Conservation (phyloP, 2,329 filamentous ascomycete genomes). For the Aspergillus versicolor region DNA sequence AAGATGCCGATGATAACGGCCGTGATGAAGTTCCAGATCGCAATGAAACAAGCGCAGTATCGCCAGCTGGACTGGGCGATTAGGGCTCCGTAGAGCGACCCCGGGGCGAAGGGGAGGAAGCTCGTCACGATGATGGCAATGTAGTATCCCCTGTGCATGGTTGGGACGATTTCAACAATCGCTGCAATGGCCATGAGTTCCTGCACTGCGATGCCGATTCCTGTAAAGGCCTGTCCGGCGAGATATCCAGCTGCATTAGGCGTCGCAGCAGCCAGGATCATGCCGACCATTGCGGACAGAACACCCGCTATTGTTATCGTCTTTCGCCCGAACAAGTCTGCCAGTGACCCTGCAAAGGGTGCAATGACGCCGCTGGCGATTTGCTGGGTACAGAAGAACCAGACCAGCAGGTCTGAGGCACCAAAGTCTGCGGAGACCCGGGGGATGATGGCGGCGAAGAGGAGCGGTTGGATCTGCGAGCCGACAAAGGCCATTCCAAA, state of each 20-base stretch:
- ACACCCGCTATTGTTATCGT: not conserved
- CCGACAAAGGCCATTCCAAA: conserved; percentile 9
- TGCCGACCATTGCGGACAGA: not conserved
- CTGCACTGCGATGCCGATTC: conserved; percentile 6
- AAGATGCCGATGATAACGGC: not conserved
- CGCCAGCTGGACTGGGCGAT: conserved; percentile 1
- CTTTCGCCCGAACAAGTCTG: conserved; percentile 2
- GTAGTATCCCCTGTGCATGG: conserved; percentile 2
- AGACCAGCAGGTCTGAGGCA: not conserved
- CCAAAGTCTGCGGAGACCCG: not conserved
- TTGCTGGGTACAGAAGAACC: conserved; percentile 1
- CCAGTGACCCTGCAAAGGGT: conserved; percentile 1
- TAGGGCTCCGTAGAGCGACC: conserved; percentile 1
- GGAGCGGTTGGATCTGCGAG: conserved; percentile 3
- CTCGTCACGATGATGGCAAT: conserved; percentile 2
- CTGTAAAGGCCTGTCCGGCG: conserved; percentile 1
- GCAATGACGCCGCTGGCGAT: not conserved
- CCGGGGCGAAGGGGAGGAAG: conserved; percentile 7
- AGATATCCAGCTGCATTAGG: conserved; percentile 1
- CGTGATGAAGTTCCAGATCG: conserved; percentile 2
- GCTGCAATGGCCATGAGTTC: conserved; percentile 8
- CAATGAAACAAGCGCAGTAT: conserved; percentile 5
- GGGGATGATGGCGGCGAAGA: conserved; percentile 8
- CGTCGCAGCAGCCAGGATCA: conserved; percentile 4
- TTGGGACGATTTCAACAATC: conserved; percentile 4